Evolutionary conservation across 495 filamentous ascomycete species (phyloP).

Genomic region (Penicillium ucsense): DNA sequence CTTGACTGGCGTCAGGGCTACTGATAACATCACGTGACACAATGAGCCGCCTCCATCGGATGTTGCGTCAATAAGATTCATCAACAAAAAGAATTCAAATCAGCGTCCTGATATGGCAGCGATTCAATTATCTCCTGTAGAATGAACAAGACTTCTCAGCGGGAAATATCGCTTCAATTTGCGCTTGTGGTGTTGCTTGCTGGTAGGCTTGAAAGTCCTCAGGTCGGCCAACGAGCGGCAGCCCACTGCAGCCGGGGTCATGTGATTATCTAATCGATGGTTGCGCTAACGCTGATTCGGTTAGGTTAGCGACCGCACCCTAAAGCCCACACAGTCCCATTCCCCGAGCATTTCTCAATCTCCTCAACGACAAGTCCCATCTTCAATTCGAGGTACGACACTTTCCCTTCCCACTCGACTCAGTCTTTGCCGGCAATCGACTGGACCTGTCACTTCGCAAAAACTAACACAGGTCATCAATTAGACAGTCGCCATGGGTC

Average conservation of each 20-base stretch:
- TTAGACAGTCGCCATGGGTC: slow-evolving; percentile 54
- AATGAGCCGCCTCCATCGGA: too few species aligned
- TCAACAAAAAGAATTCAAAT: too few species aligned
- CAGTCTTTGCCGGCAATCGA: slow-evolving; percentile 11
- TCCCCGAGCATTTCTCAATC: slow-evolving; percentile 35
- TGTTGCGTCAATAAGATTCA: too few species aligned
- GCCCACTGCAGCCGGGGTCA: neutral
- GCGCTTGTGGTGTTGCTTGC: too few species aligned
- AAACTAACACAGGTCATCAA: slow-evolving; percentile 32
- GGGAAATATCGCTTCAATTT: too few species aligned
- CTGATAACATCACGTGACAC: slow-evolving; percentile 2
- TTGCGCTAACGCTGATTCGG: slow-evolving; percentile 28
- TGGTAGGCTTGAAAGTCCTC: too few species aligned
- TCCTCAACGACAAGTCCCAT: slow-evolving; percentile 41
- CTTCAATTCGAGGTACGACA: slow-evolving; percentile 41
- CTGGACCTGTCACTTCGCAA: slow-evolving; percentile 13
- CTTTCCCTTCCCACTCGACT: slow-evolving; percentile 25
- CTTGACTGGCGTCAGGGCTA: slow-evolving; percentile 6
- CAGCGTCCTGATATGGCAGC: too few species aligned
- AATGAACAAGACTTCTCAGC: too few species aligned
- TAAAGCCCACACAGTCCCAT: slow-evolving; percentile 41
- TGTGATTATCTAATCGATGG: slow-evolving; percentile 6
- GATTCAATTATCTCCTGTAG: too few species aligned
- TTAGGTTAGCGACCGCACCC: slow-evolving; percentile 41
- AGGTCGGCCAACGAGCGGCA: too few species aligned